These are phyloP conservation scores for Pseudogymnoascus sp. DNA, from an alignment of 2,329 filamentous ascomycete species.

Conservation along the genomic window DNA sequence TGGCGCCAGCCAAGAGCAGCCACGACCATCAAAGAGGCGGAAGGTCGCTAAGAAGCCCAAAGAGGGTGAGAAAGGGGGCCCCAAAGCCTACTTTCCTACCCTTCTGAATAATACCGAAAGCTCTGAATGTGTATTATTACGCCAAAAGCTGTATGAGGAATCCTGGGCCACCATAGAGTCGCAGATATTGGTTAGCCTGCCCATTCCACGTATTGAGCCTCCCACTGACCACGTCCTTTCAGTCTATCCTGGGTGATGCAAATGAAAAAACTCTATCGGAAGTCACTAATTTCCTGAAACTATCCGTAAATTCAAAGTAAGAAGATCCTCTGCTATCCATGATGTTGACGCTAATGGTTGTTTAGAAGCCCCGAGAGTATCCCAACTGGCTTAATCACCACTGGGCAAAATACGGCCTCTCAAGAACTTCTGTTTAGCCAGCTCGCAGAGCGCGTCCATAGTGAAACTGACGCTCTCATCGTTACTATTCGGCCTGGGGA, in stretches of 20 bases:
- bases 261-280: conserved; percentile 53
- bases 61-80: background rate
- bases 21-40: conserved; percentile 31
- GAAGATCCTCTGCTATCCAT: conserved; percentile 5
- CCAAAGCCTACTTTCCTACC: conserved; percentile 35
- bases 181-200: conserved; percentile 41
- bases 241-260: conserved; percentile 51
- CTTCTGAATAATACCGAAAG: conserved; percentile 49
- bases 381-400: conserved; percentile 64
- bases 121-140: conserved; percentile 39
- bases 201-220: conserved; percentile 30
- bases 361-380: conserved; percentile 34
- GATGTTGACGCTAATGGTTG: background rate
- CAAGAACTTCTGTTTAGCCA: conserved; percentile 68
- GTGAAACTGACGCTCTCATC: conserved; percentile 44
- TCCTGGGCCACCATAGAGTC: conserved; percentile 58
- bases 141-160: conserved; percentile 52
- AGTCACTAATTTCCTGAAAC: conserved; percentile 48
- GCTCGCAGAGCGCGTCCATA: conserved; percentile 48
- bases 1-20: conserved; percentile 33
- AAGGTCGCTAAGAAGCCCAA: conserved; percentile 23
- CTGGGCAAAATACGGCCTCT: conserved; percentile 69
- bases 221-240: conserved; percentile 8
- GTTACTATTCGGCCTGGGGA: conserved; percentile 62
- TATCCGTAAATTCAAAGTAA: conserved; percentile 26